phyloP scores from a whole-genome alignment of 306 rosid species.

The Prunus mume region DNA sequence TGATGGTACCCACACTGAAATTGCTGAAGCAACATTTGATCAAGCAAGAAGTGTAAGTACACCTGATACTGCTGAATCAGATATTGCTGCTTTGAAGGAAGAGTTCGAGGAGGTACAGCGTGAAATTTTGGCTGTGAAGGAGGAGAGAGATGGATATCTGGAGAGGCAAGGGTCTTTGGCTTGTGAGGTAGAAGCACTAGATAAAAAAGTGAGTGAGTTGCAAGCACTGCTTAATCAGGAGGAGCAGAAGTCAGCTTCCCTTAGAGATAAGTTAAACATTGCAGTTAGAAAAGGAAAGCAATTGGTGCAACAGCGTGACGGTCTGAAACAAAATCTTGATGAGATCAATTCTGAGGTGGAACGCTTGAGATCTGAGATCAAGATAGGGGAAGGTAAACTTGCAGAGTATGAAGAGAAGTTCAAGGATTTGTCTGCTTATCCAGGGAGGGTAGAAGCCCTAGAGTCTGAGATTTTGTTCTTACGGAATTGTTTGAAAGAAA shows the following conservation, averaged over 20 bases:
- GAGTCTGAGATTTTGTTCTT: conserved; percentile 62
- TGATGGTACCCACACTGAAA: conserved; percentile 32
- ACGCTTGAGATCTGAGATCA: conserved; percentile 61
- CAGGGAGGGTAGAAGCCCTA: conserved; percentile 62
- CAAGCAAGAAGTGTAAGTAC: conserved; percentile 41
- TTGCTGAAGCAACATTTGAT: conserved; percentile 28
- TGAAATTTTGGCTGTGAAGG: conserved; percentile 58
- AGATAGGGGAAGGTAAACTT: conserved; percentile 40
- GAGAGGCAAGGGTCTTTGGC: conserved; percentile 58
- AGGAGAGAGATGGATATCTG: conserved; percentile 59
- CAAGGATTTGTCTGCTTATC: conserved; percentile 46
- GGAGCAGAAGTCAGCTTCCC: conserved; percentile 87
- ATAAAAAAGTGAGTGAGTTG: conserved; percentile 63
- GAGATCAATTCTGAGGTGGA: conserved; percentile 56
- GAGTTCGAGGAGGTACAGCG: conserved; percentile 68
- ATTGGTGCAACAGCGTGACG: conserved; percentile 85
- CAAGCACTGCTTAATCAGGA: conserved; percentile 72
- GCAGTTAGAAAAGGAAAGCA: conserved; percentile 95
- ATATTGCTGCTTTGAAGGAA: conserved; percentile 48
- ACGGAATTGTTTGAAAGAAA: conserved; percentile 60
- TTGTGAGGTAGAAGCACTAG: conserved; percentile 55
- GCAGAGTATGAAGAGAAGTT: conserved; percentile 64
- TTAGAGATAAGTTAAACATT: conserved; percentile 76
- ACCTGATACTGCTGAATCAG: conserved; percentile 35
- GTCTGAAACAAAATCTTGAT: conserved; percentile 74